Conservation (phyloP, 192 early-diverging fungal genomes). For the Funneliformis mosseae region DNA sequence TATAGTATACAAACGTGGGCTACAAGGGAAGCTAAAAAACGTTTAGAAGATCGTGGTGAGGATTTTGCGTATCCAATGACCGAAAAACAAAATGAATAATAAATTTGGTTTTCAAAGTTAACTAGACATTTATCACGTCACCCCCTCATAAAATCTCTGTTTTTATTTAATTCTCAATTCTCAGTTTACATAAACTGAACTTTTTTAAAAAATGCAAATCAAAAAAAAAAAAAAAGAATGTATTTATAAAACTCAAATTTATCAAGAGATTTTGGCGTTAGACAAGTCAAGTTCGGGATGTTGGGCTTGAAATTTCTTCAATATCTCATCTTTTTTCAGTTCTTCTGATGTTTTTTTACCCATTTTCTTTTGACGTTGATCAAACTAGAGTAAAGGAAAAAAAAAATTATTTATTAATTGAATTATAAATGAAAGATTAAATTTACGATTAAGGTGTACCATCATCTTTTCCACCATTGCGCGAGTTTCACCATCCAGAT, state of each 20-base stretch:
- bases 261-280: slow-evolving; percentile 35
- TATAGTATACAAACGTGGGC: slow-evolving; percentile 75
- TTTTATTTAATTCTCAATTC: neutral
- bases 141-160: no score
- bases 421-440: neutral
- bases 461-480: slow-evolving; percentile 97
- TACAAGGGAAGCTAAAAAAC: slow-evolving; percentile 70
- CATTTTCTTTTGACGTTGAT: slow-evolving; percentile 83
- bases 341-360: slow-evolving; percentile 81
- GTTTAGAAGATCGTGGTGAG: slow-evolving; percentile 70
- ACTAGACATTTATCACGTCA: no score
- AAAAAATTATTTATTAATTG: slow-evolving; percentile 4
- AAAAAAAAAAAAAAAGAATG: slow-evolving; percentile 3
- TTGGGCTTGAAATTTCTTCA: slow-evolving; percentile 70
- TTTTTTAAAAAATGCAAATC: neutral
- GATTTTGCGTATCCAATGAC: slow-evolving; percentile 53
- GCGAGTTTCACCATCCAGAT: slow-evolving; percentile 88
- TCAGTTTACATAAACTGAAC: neutral
- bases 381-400: slow-evolving; percentile 60
- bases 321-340: slow-evolving; percentile 70
- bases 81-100: neutral
- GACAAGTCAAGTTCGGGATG: slow-evolving; percentile 34
- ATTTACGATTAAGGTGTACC: slow-evolving; percentile 50
- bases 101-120: neutral
- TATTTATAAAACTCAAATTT: neutral